A percentile compares a stretch with the other conserved stretches of the same genome.
phyloP scores from a whole-genome alignment of 352 stramenopile species.

The Aphanomyces euteiches region DNA sequence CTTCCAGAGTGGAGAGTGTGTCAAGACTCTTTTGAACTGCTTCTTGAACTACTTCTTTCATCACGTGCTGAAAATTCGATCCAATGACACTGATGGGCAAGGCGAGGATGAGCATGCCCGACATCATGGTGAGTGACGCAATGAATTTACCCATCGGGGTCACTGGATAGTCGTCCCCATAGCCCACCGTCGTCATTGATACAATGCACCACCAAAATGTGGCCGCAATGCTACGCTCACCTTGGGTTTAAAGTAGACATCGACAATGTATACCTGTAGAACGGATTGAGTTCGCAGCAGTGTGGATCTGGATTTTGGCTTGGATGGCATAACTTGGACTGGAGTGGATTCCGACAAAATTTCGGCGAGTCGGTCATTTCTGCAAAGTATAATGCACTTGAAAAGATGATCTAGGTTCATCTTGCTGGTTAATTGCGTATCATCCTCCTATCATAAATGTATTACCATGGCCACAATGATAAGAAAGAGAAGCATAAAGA shows the following conservation, averaged over 20 bases:
- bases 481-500: slow-evolving; percentile 86
- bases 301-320: neutral
- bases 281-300: slow-evolving; percentile 23
- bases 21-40: slow-evolving; percentile 79
- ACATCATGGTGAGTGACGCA: slow-evolving; percentile 65
- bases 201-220: slow-evolving; percentile 89
- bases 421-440: too few species aligned
- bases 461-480: slow-evolving; percentile 68
- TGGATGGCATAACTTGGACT: slow-evolving; percentile 11
- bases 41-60: slow-evolving; percentile 73
- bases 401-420: slow-evolving; percentile 58
- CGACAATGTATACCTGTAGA: slow-evolving; percentile 6
- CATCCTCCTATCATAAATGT: neutral
- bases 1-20: slow-evolving; percentile 30
- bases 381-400: slow-evolving; percentile 77
- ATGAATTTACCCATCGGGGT: slow-evolving; percentile 69
- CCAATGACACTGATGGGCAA: slow-evolving; percentile 88
- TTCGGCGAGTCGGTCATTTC: slow-evolving; percentile 52
- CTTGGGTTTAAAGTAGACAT: neutral
- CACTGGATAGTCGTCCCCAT: slow-evolving; percentile 82
- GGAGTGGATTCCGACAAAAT: slow-evolving; percentile 45
- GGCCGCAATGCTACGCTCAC: slow-evolving; percentile 52
- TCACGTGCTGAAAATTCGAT: slow-evolving; percentile 81
- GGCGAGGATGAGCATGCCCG: slow-evolving; percentile 83
- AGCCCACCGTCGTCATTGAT: slow-evolving; percentile 89